A percentile compares a stretch with the other conserved stretches of the same genome.
Evolutionary conservation across 2,329 filamentous ascomycete genomes (phyloP).

Genomic region (Penicillium sp.): DNA sequence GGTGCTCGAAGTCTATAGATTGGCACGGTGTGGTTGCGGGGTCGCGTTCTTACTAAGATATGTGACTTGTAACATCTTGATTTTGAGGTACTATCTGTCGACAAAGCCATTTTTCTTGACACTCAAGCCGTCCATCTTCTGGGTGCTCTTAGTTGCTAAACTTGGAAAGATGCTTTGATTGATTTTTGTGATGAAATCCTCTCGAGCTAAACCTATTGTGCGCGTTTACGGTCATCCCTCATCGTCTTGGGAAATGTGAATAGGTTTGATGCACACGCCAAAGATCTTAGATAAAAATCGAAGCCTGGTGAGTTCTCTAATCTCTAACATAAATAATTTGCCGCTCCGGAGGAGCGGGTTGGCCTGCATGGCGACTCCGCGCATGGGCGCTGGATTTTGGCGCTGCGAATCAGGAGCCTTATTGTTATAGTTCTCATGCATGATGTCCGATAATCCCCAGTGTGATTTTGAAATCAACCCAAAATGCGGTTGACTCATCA

Average conservation of each 20-base stretch:
- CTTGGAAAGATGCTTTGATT: background rate
- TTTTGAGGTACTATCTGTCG: background rate
- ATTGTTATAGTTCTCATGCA: background rate
- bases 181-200: background rate
- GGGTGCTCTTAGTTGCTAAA: background rate
- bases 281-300: conserved; percentile 2
- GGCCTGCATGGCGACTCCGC: background rate
- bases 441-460: background rate
- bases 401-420: background rate
- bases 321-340: conserved; percentile 9
- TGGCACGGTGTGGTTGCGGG: conserved; percentile 8
- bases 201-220: background rate
- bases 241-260: background rate
- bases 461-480: background rate
- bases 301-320: conserved; percentile 5
- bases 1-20: background rate
- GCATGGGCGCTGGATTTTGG: background rate
- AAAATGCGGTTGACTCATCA: conserved; percentile 5
- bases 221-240: background rate
- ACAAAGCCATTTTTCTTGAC: no score
- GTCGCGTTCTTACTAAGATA: conserved; percentile 1
- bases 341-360: background rate
- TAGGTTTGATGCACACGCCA: background rate
- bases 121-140: background rate
- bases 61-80: background rate